Evolutionary conservation across 495 filamentous ascomycete species (phyloP), one percentile per base, ranked within the genome.

Genomic region (Penicillium coprophilum): DNA sequence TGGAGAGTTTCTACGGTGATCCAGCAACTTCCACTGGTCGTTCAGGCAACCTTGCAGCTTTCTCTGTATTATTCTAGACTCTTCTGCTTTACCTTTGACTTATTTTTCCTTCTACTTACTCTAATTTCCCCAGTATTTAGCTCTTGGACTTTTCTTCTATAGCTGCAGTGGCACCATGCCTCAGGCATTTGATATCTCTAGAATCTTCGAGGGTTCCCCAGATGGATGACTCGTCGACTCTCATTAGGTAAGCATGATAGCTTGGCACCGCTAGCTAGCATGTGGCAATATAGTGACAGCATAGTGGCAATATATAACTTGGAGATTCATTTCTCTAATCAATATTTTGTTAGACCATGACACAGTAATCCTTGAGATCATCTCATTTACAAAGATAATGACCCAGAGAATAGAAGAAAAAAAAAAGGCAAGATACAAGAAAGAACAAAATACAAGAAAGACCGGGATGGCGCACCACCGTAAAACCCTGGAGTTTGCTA

Each of bases 21-120:
- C 74, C 74, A 77, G 73, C 68, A 65, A 71, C 70, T 77, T 77
- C 74, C 74, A 77, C 65, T 56, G 41, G 61, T 60, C 64, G 59
- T 46, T 62, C 56, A 62, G 60, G 60, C 65, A 65, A 63, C 63
- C 60, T 34, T 52, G 19, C 57, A 50, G 46, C 47, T 43, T 45
- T 24, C 20, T 34, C 30, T 6, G 2, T 53, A 21, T 50, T 48
- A 38, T 71, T 73, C 71, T 67, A 73, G 65, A 66, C 55, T 45
- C 28, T 71, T 71, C 53, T 38, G 28, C 17, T n/a, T 2, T 11
- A 38, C 13, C 12, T 60, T 56, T 34, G 32, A 20, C 39, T 38
- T 48, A 6, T n/a, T n/a, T n/a, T 8, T 46, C 32, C 32, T 31
- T 19, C 4, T 38, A 23, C 19, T n/a, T 27, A 28, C 19, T 55